These are phyloP conservation scores for Cutaneotrichosporon dermatis DNA, from an alignment of 1,284 basidiomycete genomes.

Conservation along the genomic window DNA sequence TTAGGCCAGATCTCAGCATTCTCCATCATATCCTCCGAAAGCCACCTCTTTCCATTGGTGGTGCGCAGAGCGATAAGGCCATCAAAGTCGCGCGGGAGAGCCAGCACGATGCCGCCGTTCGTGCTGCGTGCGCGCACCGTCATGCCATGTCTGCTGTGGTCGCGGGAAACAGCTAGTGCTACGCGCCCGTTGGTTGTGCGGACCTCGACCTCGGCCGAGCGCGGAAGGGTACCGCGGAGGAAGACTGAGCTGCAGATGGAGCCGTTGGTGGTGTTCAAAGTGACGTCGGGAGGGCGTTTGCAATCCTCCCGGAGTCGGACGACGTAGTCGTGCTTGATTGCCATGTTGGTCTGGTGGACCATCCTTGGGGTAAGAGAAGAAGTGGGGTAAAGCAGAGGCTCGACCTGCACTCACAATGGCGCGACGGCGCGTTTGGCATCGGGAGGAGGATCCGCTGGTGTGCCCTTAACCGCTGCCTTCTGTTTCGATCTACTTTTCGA, in stretches of 20 bases:
- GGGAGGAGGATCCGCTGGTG: background rate
- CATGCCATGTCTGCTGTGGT: background rate
- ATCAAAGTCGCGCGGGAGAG: conserved; percentile 6
- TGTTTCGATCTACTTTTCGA: no score
- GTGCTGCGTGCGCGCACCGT: background rate
- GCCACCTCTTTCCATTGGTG: background rate
- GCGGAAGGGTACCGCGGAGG: background rate
- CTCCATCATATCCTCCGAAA: background rate
- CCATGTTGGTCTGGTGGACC: background rate
- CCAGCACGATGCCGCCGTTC: background rate
- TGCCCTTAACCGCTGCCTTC: no score
- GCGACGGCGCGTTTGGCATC: background rate
- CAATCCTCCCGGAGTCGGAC: background rate
- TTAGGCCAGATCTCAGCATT: background rate
- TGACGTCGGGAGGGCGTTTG: conserved; percentile 1
- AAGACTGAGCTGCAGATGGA: background rate
- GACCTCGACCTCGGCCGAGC: background rate
- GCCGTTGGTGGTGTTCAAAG: conserved; percentile 3
- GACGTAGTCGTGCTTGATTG: background rate
- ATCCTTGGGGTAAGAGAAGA: background rate
- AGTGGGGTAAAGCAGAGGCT: no score
- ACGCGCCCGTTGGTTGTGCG: conserved; percentile 2
- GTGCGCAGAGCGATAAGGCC: background rate
- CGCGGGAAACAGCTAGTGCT: background rate
- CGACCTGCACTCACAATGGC: background rate